Percentiles rank a stretch among this genome's conserved stretches.
Evolutionary conservation across 495 filamentous ascomycete genomes (phyloP).

Genomic region (Lophium mytilinum): DNA sequence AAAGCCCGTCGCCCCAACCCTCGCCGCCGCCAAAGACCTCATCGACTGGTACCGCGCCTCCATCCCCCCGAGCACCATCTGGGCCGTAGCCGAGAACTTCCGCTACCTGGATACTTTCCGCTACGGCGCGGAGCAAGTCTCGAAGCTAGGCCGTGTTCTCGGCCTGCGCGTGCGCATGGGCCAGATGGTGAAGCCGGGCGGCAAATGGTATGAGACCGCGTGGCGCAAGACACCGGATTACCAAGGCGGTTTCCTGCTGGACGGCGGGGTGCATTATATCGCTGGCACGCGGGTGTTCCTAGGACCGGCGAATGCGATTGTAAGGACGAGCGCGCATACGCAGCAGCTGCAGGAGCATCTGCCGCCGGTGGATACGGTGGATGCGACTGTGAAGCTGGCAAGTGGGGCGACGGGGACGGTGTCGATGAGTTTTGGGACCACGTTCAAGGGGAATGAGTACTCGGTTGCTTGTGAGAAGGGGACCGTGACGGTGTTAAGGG

Average conservation of each 20-base stretch:
- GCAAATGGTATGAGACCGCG: slow-evolving; percentile 54
- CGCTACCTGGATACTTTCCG: slow-evolving; percentile 54
- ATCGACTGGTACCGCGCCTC: slow-evolving; percentile 51
- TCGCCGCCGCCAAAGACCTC: slow-evolving; percentile 53
- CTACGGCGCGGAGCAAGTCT: slow-evolving; percentile 49
- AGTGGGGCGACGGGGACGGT: slow-evolving; percentile 58
- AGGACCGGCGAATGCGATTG: slow-evolving; percentile 41
- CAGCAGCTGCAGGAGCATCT: slow-evolving; percentile 52
- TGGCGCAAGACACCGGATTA: slow-evolving; percentile 68
- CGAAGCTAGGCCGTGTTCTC: slow-evolving; percentile 53
- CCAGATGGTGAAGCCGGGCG: slow-evolving; percentile 45
- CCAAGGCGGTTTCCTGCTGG: slow-evolving; percentile 72
- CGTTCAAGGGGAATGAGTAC: slow-evolving; percentile 46
- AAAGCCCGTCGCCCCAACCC: slow-evolving; percentile 68
- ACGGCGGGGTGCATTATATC: slow-evolving; percentile 67
- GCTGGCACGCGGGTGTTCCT: slow-evolving; percentile 57
- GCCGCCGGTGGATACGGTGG: slow-evolving; percentile 66
- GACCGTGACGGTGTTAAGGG: slow-evolving; percentile 44
- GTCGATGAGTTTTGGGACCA: slow-evolving; percentile 57
- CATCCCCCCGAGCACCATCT: slow-evolving; percentile 33
- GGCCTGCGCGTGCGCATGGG: slow-evolving; percentile 53
- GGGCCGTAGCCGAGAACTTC: slow-evolving; percentile 70
- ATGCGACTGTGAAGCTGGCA: slow-evolving; percentile 52
- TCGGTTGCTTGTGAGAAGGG: slow-evolving; percentile 44
- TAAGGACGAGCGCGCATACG: slow-evolving; percentile 51